Evolutionary conservation across 192 early-diverging fungal genomes (phyloP), one percentile per base, ranked within the genome.

Genomic region (Gigaspora rosea): DNA sequence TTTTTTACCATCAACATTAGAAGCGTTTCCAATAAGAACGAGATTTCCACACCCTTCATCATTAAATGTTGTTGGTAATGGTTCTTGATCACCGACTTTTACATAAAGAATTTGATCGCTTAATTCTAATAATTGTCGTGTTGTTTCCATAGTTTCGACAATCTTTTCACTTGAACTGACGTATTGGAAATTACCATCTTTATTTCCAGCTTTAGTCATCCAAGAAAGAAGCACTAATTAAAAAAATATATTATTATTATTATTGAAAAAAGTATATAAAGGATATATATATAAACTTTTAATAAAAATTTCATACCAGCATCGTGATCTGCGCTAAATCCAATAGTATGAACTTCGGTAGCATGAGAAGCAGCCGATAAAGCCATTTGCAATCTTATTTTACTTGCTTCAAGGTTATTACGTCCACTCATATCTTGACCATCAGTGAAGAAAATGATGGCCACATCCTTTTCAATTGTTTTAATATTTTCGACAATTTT

Each of bases 121-220:
- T 57, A 76, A 46, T 47, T 73, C 81, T 8, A 85, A 46, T 20
- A 85, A 35, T 35, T 71, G 58, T 11, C 80, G 16, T 0, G 83
- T 85, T n/a, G 65, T 78, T 12, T 67, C 59, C 83, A 85, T 82
- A 3, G 81, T 78, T 1, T 54, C 48, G 8, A 68, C 71, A 33
- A 85, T 85, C 18, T 71, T 81, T 6, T 16, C 32, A 3, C 78
- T 74, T 49, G 75, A 64, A 54, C 65, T 32, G 12, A 85, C 80
- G 16, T 85, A 85, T 64, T 85, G 83, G 75, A 85, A 85, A 58
- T 81, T 82, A 9, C 83, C 83, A 57, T 69, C 69, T 49, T 85
- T 76, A 3, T 76, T 75, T 13, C 83, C 83, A n/a, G 62, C 12
- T 33, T 73, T 81, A 2, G 83, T 85, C 51, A 85, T 66, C 83